Base-by-base conservation (phyloP, 2,329 filamentous ascomycete genomes). In the Xylariaceae sp. region DNA sequence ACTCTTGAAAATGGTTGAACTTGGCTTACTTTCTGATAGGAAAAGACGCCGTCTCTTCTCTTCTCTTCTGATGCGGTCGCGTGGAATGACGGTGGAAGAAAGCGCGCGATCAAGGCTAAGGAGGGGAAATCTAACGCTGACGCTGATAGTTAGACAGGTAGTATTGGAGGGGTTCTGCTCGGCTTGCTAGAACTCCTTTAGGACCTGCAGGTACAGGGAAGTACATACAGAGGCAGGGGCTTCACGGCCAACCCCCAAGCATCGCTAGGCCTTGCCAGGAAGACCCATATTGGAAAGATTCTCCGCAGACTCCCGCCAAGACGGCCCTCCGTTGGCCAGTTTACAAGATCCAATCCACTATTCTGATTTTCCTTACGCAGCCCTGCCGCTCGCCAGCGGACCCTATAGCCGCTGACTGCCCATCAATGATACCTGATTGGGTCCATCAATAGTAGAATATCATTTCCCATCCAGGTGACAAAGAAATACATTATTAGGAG, bases 261-360 rank as follows among this genome's bases (percentile, higher is more conserved):
- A 11, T 15, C 16, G 30, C 30, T 9, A 33, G 30, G 21, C 27
- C 43, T 11, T 29, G 37, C 18, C 18, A 36, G n/a, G 20, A 24
- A 50, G 41, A 23, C 23, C 16, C 39, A 18, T 26, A 9, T 9
- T 46, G 43, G 44, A 47, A 48, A 20, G 40, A 35, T 8, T 56
- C 60, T 55, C 62, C 57, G 57, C 62, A 62, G 35, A 50, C 37
- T 52, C 41, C 33, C 49, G 37, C 42, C 41, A 29, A 46, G 42
- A 47, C 41, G 30, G 37, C 51, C 45, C 49, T 16, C 40, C 47
- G 48, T 65, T 66, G 64, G 64, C 45, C 32, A 26, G 26, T 51
- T 61, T 52, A 32, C 56, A 53, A 61, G 47, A 27, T 45, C 37
- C 9, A 48, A 32, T 35, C 63, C 64, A 61, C 59, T 60, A 18